Evolutionary conservation across 306 rosid species (phyloP), one percentile per base, ranked within the genome.

Genomic region (Cucumis cinereus): DNA sequence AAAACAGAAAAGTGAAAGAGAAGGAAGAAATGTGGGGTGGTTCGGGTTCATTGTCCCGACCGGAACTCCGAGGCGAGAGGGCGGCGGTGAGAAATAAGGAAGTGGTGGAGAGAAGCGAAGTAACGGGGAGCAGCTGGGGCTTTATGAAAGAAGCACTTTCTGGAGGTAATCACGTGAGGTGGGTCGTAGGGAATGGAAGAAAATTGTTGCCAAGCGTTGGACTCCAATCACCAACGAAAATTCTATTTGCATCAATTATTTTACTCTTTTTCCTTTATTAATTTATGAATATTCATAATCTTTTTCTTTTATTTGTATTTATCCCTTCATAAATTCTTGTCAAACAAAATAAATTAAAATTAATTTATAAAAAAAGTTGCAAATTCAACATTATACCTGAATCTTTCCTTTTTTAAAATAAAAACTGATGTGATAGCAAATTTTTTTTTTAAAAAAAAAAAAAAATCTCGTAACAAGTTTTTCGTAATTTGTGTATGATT

Each of bases 141-240:
- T 68, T 43, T 24, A 22, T 5, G 55, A 13, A 40, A 22, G 5
- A 67, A 5, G 54, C 30, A 38, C n/a, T 43, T 41, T 68, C 54
- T 68, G 33, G 74, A 23, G 55, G 55, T 1, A 43, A 43, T 68
- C 74, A 43, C 55, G 74, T 68, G 74, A 68, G 74, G 74, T 40
- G 56, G 54, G 53, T 22, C 55, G 55, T 23, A 68, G 13, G 74
- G 74, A 35, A 12, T 41, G 74, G 55, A 40, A 11, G 11, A 43
- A 43, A 43, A 13, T 68, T 68, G 74, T 68, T 68, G 54, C 54
- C n/a, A 68, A 40, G 55, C 55, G 74, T 43, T 68, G 45, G 74
- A 68, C 74, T 2, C 28, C 55, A 22, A 20, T 68, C 20, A 68
- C 74, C 74, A 22, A 6, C 6, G 4, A 41, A 43, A 68, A 13